Evolutionary conservation across 352 stramenopile species (phyloP).

Genomic region (Globisporangium solare): DNA sequence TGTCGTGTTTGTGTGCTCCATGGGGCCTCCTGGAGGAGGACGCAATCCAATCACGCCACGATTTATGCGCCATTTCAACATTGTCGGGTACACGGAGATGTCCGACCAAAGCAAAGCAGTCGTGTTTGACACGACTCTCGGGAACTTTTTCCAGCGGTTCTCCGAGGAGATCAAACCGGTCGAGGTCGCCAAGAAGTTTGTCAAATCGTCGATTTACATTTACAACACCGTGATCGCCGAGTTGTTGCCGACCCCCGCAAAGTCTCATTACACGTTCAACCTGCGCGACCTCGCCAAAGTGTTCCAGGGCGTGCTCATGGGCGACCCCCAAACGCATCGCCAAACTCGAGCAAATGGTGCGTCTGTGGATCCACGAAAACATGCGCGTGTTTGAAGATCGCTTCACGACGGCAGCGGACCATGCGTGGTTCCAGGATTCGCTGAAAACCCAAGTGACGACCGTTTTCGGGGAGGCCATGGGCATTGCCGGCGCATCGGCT

Average conservation of each 20-base stretch:
- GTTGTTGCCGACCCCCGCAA: constrained; percentile 75
- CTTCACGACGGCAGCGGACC: constrained; percentile 69
- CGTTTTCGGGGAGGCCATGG: constrained; percentile 49
- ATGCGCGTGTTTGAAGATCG: constrained; percentile 86
- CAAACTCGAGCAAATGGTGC: constrained; percentile 62
- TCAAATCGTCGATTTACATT: constrained; percentile 70
- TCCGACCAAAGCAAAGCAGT: constrained; percentile 76
- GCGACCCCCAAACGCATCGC: constrained; percentile 68
- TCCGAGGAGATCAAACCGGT: constrained; percentile 59
- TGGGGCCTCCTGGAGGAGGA: constrained; percentile 76
- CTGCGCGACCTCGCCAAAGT: constrained; percentile 86
- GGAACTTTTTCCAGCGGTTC: constrained; percentile 67
- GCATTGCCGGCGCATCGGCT: constrained; percentile 12
- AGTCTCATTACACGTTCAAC: constrained; percentile 89
- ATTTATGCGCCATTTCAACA: constrained; percentile 84
- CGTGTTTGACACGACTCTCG: constrained; percentile 81
- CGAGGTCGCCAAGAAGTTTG: constrained; percentile 49
- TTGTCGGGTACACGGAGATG: constrained; percentile 84
- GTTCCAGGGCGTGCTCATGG: constrained; percentile 83
- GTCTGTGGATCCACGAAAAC: constrained; percentile 83
- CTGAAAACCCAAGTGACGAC: constrained; percentile 52
- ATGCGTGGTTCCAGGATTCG: constrained; percentile 76
- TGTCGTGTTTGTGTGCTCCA: constrained; percentile 76
- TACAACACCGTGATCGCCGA: constrained; percentile 85
- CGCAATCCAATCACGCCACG: constrained; percentile 76